Base-by-base conservation (phyloP, 768 basidiomycete species). In the Lactifluus piperatus region DNA sequence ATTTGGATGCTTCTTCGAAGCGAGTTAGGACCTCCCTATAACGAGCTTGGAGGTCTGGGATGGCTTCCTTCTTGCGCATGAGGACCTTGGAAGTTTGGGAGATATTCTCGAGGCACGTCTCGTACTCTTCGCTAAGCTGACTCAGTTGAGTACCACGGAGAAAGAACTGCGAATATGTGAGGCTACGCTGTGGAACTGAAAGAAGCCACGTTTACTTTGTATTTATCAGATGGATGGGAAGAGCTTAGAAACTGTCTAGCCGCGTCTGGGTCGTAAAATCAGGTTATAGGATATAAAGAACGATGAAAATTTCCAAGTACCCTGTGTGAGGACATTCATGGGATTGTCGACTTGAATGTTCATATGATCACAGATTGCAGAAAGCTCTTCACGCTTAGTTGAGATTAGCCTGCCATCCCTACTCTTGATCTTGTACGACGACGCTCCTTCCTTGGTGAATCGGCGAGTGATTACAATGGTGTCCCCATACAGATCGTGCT, bases 341-440 rank as follows among this genome's bases (percentile, higher is more conserved):
- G 94, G 95, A 67, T 94, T 94, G 69, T 97, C 93, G 59, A 97
- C 91, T 69, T 95, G 93, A 56, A 99, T 91, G 66, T 93, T 93
- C 87, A 97, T 95, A 64, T 93, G 88, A 68, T 95, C 91, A 66
- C 88, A 88, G 51, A 99, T 97, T 2, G 85, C 82, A 18, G 88
- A 79, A 11, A 99, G 72, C 68, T 97, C 94, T 10, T 91, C 85
- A 64, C 84, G 83, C 74, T 90, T 93, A 14, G 76, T 84, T 34
- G 85, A 86, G 58, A 97, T 72, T 10, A 83, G 68, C 63, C 77
- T 79, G 37, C 81, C 83, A 24, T 86, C 81, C 67, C 78, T 82
- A 64, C 73, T 79, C 74, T 81, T 86, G 69, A 98, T 90, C 71
- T 86, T 92, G 85, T 93, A 98, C 0, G 78, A 74, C 0, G 86